Evolutionary conservation across 257 asterid species (phyloP).

Genomic region (Dorcoceras hygrometricum): DNA sequence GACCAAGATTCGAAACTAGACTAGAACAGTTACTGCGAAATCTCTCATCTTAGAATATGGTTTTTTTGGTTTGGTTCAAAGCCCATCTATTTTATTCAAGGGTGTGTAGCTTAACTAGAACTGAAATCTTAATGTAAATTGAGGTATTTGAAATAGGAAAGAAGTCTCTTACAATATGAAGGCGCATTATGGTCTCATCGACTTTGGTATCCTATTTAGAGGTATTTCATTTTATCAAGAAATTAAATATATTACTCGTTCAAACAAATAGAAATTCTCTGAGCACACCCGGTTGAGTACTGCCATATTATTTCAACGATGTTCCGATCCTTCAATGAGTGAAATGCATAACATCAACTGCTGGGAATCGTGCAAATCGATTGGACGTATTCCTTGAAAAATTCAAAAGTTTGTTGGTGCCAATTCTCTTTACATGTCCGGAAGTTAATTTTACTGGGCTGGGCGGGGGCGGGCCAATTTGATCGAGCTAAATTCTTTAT

Average conservation of each 20-base stretch:
- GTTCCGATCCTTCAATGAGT: conserved; percentile 10
- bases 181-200: conserved; percentile 13
- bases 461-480: too few species aligned
- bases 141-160: conserved; percentile 35
- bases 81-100: conserved; percentile 5
- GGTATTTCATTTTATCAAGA: conserved; percentile 26
- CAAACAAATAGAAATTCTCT: too few species aligned
- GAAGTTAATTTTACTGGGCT: too few species aligned
- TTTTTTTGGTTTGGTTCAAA: conserved; percentile 23
- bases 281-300: too few species aligned
- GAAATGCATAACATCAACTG: neutral
- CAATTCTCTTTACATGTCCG: too few species aligned
- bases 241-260: too few species aligned
- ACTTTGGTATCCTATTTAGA: conserved; percentile 27
- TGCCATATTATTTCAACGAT: conserved; percentile 16
- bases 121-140: conserved; percentile 16
- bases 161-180: conserved; percentile 14
- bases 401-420: too few species aligned
- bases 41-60: conserved; percentile 17
- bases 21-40: conserved; percentile 6
- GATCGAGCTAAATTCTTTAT: too few species aligned
- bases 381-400: too few species aligned
- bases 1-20: conserved; percentile 50
- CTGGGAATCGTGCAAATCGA: too few species aligned
- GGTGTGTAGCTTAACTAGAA: neutral